A percentile compares a stretch with the other conserved stretches of the same genome.
Conservation (phyloP, 1,139 yeast genomes). For the Wickerhamiella infanticola region DNA sequence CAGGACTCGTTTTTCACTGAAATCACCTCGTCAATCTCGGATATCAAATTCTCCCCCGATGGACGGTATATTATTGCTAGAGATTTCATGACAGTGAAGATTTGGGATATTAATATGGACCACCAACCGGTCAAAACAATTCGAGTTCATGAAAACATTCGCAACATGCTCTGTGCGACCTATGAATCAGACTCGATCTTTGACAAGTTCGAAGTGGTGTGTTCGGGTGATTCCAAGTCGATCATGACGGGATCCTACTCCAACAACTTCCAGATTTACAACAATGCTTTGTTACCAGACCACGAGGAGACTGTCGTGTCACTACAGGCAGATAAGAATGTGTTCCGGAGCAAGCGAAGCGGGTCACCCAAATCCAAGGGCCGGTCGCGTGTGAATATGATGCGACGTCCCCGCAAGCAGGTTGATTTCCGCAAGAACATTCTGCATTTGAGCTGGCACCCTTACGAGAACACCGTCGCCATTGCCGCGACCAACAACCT, state of each 20-base stretch:
- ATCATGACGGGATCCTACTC: constrained; percentile 97
- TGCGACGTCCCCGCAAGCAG: constrained; percentile 25
- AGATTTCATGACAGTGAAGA: constrained; percentile 93
- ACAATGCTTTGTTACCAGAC: constrained; percentile 42
- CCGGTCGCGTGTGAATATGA: constrained; percentile 19
- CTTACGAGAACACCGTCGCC: constrained; percentile 89
- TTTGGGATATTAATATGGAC: constrained; percentile 98
- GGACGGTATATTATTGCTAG: constrained; percentile 92
- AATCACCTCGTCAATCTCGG: constrained; percentile 87
- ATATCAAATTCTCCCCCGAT: constrained; percentile 80
- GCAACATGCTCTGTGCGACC: constrained; percentile 89
- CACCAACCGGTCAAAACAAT: constrained; percentile 86
- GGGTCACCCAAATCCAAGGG: constrained; percentile 25
- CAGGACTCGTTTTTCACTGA: constrained; percentile 95
- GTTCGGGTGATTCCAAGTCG: constrained; percentile 82
- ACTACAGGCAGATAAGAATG: constrained; percentile 94
- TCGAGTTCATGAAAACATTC: constrained; percentile 86
- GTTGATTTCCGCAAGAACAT: constrained; percentile 93
- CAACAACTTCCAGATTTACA: constrained; percentile 93
- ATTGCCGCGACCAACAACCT: constrained; percentile 93
- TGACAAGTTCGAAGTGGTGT: constrained; percentile 94
- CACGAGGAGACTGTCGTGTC: constrained; percentile 60
- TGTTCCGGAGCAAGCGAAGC: constrained; percentile 68
- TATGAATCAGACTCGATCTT: constrained; percentile 97
- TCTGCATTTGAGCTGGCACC: constrained; percentile 96